Conservation (phyloP, 495 filamentous ascomycete genomes). For the Apodospora peruviana region DNA sequence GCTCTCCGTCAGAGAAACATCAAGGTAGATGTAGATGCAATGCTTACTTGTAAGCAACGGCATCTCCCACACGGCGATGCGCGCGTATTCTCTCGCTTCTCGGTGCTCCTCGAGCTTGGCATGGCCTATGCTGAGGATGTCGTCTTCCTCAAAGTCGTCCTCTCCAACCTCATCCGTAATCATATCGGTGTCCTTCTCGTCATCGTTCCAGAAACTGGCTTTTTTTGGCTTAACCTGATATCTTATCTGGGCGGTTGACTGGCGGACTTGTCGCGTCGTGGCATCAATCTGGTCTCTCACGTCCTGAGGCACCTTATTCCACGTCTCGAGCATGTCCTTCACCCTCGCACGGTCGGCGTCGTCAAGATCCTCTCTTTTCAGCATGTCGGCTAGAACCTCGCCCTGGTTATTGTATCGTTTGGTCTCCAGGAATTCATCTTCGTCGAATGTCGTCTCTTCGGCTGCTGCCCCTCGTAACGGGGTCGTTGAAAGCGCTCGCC, state of each 20-base stretch:
- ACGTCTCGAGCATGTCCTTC: constrained; percentile 9
- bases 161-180: constrained; percentile 34
- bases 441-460: no score
- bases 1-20: constrained; percentile 1
- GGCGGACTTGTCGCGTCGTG: constrained; percentile 7
- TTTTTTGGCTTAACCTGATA: constrained; percentile 6
- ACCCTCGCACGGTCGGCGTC: constrained; percentile 5
- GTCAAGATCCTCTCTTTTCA: constrained; percentile 2
- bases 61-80: constrained; percentile 94
- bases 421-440: no score
- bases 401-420: constrained; percentile 11
- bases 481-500: constrained; percentile 36
- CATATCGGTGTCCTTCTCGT: constrained; percentile 37
- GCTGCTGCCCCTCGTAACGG: constrained; percentile 12
- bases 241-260: constrained; percentile 3
- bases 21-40: not conserved
- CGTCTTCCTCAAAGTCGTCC: constrained; percentile 58
- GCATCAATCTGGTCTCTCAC: constrained; percentile 7
- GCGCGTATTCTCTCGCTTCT: constrained; percentile 81
- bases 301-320: constrained; percentile 8
- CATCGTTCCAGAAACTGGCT: constrained; percentile 33
- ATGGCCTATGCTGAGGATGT: constrained; percentile 75
- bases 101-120: constrained; percentile 83
- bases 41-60: constrained; percentile 76
- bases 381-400: constrained; percentile 10